Base-by-base conservation (phyloP, 2,329 filamentous ascomycete species). In the Acarospora socialis region DNA sequence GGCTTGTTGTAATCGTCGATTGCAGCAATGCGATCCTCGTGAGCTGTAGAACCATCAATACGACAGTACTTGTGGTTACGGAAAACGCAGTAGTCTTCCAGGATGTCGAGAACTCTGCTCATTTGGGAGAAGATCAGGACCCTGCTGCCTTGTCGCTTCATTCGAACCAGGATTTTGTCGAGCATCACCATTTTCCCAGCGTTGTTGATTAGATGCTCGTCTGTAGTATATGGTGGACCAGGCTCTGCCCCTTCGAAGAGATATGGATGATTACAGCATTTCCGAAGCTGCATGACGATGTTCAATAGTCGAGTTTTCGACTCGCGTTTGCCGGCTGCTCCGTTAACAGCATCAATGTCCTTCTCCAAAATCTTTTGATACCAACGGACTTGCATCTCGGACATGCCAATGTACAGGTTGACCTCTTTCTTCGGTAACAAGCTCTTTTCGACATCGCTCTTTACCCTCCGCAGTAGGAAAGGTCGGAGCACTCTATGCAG, bases 111-210 rank as follows among this genome's bases (percentile, higher is more conserved):
- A 22, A 94, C 68, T 69, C 90, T 82, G 49, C 86, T 94, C 90
- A 98, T 98, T 51, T 98, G 90, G 1, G 90, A 98, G 61, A 98
- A 98, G 46, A 98, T 95, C 34, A 98, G 70, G n/a, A 98, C 84
- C 43, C 90, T 73, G 51, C 86, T 95, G 24, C 84, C 90, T 51
- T 93, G 79, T 28, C 70, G 72, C 55, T 86, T 69, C 61, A 98
- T 73, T 28, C 86, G 74, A 47, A 70, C 76, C 29, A 98, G 65
- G 7, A 98, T 71, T 59, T 83, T 92, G 62, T 98, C 90, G 12
- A 98, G 69, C 51, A 98, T 84, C 19, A 84, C 73, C 90, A 98
- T 98, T 61, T 98, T 98, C 14, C 86, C 90, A 2, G 90, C 76
- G 46, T 95, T 98, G 60, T 74, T 80, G 24, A 98, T 65, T 32